phyloP scores from a whole-genome alignment of 2,329 filamentous ascomycete genomes.

The Endoconidiophora laricicola region DNA sequence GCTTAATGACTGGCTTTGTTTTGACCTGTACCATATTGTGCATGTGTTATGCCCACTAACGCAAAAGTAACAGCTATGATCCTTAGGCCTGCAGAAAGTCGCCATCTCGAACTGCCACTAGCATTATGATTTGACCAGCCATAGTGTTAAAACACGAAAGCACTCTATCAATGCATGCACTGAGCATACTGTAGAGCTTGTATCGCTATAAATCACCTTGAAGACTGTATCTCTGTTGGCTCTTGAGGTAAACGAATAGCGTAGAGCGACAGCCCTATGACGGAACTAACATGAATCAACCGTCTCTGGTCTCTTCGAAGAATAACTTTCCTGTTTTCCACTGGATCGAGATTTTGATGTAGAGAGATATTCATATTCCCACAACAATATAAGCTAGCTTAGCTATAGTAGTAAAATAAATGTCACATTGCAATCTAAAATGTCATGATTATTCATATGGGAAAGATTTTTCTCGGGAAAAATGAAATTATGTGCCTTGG shows the following conservation, averaged over 20 bases:
- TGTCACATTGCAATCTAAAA: no score
- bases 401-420: no score
- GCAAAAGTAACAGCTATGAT: neutral
- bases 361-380: conserved; percentile 45
- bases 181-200: neutral
- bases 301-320: conserved; percentile 54
- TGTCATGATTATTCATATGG: no score
- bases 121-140: neutral
- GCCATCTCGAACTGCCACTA: neutral
- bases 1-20: conserved; percentile 12
- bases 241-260: conserved; percentile 89
- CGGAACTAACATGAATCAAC: conserved; percentile 31
- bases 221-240: conserved; percentile 36
- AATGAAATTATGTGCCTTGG: no score
- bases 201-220: conserved; percentile 13
- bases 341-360: conserved; percentile 73
- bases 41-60: conserved; percentile 8
- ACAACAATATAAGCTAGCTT: no score
- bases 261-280: conserved; percentile 47
- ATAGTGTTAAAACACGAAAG: neutral
- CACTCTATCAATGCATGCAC: neutral
- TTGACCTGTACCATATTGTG: conserved; percentile 12
- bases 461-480: no score
- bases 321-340: conserved; percentile 45
- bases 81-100: no score